phyloP scores from a whole-genome alignment of 208 protist genomes.

The Crithidia expoeki region DNA sequence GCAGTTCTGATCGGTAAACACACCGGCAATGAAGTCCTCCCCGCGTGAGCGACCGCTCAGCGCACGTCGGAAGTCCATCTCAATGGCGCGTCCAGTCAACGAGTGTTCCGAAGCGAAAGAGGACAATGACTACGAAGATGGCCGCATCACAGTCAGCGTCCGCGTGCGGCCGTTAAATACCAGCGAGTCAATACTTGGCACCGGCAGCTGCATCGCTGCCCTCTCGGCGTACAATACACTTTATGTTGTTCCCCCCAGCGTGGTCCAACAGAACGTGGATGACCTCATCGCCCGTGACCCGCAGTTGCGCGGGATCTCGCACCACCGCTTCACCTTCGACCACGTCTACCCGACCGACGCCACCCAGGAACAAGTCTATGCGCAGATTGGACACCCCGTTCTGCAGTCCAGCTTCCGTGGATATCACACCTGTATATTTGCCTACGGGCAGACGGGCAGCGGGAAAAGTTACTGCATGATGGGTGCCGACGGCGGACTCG shows the following conservation, averaged over 20 bases:
- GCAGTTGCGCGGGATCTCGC: conserved; percentile 13
- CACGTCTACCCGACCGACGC: conserved; percentile 57
- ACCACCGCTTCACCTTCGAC: conserved; percentile 81
- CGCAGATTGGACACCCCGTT: conserved; percentile 85
- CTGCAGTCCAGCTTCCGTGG: conserved; percentile 86
- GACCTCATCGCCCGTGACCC: conserved; percentile 13
- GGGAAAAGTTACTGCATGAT: conserved; percentile 92
- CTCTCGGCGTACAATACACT: conserved; percentile 52
- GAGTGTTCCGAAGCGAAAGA: neutral
- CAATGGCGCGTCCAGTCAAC: neutral
- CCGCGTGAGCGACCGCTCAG: conserved; percentile 4
- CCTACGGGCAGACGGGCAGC: conserved; percentile 92
- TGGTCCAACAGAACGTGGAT: conserved; percentile 12
- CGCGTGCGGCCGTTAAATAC: conserved; percentile 69
- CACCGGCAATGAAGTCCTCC: conserved; percentile 1
- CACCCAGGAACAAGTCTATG: conserved; percentile 84
- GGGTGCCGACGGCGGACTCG: conserved; percentile 67
- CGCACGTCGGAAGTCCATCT: neutral
- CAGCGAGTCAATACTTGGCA: conserved; percentile 40
- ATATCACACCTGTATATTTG: conserved; percentile 93
- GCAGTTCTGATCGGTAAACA: too few species aligned
- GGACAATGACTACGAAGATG: conserved; percentile 55
- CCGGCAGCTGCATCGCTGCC: conserved; percentile 42
- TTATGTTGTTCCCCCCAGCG: conserved; percentile 35
- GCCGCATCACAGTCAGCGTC: conserved; percentile 79